Evolutionary conservation across 2,329 filamentous ascomycete genomes (phyloP).

Genomic region (Sporothrix protearum): DNA sequence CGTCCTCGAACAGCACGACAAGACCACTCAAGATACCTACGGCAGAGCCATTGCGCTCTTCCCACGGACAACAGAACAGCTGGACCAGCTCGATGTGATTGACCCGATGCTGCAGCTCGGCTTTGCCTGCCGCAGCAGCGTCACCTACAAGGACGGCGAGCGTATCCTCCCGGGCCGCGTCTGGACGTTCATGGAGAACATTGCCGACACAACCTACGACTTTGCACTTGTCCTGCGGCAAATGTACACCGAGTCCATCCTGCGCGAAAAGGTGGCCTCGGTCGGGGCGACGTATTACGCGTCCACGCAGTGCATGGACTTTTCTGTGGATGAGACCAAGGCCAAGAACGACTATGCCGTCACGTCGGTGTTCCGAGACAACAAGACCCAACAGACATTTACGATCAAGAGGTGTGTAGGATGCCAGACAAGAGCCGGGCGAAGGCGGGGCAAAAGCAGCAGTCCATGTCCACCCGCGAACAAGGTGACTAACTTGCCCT

Average conservation of each 20-base stretch:
- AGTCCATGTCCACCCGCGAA: too few relatives aligned
- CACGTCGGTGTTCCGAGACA: slow-evolving; percentile 75
- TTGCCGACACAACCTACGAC: slow-evolving; percentile 50
- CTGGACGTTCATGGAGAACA: slow-evolving; percentile 53
- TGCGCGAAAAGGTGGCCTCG: slow-evolving; percentile 41
- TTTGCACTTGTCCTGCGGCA: slow-evolving; percentile 54
- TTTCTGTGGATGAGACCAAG: slow-evolving; percentile 53
- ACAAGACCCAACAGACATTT: slow-evolving; percentile 67
- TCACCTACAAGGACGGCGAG: slow-evolving; percentile 48
- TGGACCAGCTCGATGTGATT: slow-evolving; percentile 49
- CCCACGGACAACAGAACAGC: slow-evolving; percentile 49
- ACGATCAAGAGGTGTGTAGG: slow-evolving; percentile 56
- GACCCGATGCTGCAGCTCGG: slow-evolving; percentile 50
- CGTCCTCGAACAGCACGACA: slow-evolving; percentile 49
- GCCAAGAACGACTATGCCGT: slow-evolving; percentile 91
- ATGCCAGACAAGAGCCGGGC: too few relatives aligned
- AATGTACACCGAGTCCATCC: slow-evolving; percentile 53
- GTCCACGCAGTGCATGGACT: slow-evolving; percentile 38
- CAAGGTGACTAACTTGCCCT: neutral
- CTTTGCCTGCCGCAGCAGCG: slow-evolving; percentile 50
- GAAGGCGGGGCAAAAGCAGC: too few relatives aligned
- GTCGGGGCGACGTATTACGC: slow-evolving; percentile 38
- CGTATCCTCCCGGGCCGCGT: slow-evolving; percentile 43
- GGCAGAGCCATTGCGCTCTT: slow-evolving; percentile 54
- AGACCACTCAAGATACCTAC: slow-evolving; percentile 49